phyloP scores from a whole-genome alignment of 768 basidiomycete species.

The Pisolithus albus region DNA sequence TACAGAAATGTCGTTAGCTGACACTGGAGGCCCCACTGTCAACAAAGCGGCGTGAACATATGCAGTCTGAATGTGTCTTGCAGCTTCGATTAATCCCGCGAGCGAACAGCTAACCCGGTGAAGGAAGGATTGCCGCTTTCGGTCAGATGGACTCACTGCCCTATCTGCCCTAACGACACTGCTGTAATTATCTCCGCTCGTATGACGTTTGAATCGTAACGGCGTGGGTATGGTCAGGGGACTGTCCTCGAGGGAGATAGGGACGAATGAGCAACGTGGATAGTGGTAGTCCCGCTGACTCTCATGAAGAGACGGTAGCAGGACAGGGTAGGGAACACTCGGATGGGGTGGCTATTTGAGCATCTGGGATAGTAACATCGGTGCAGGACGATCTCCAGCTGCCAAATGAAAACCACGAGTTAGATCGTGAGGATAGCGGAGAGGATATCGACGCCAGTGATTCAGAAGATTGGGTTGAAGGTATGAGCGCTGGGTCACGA shows the following conservation, averaged over 20 bases:
- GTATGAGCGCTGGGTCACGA: slow-evolving; percentile 11
- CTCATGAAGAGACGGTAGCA: slow-evolving; percentile 24
- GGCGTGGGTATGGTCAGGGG: slow-evolving; percentile 25
- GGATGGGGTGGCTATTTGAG: slow-evolving; percentile 29
- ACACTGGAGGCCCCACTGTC: slow-evolving; percentile 29
- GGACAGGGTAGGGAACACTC: slow-evolving; percentile 18
- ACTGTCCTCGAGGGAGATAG: slow-evolving; percentile 31
- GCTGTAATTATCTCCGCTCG: slow-evolving; percentile 16
- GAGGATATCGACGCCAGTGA: slow-evolving; percentile 21
- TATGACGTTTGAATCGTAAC: slow-evolving; percentile 1
- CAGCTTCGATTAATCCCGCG: slow-evolving; percentile 41
- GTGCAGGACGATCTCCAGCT: slow-evolving; percentile 35
- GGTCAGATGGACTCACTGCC: background rate
- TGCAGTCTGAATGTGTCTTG: slow-evolving; percentile 50
- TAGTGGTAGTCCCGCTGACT: slow-evolving; percentile 28
- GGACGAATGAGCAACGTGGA: slow-evolving; percentile 29
- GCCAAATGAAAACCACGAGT: slow-evolving; percentile 39
- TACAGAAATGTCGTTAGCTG: slow-evolving; percentile 9
- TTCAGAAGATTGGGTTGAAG: slow-evolving; percentile 16
- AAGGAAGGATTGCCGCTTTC: slow-evolving; percentile 11
- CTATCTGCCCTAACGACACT: background rate
- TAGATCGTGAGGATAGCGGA: slow-evolving; percentile 29
- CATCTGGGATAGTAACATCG: slow-evolving; percentile 26
- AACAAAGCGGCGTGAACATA: slow-evolving; percentile 52
- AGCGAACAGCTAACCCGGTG: slow-evolving; percentile 32